Percentiles rank a stretch among this genome's conserved stretches.
phyloP scores from a whole-genome alignment of 176 grass and related monocot species.

The Elymus sibiricus region DNA sequence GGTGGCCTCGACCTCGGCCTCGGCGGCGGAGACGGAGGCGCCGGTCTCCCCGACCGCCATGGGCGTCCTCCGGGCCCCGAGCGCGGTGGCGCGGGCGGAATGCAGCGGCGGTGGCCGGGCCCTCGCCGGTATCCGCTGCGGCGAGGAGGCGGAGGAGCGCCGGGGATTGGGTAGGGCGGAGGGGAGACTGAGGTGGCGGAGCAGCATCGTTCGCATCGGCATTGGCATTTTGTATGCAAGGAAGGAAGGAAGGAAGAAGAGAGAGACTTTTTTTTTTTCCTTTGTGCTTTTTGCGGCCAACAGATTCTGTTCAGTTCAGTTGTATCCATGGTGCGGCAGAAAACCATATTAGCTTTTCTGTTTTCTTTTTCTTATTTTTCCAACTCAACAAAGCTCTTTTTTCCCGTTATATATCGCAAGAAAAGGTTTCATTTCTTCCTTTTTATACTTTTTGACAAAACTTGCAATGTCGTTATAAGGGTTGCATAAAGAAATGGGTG shows the following conservation, averaged over 20 bases:
- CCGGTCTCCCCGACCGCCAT: conserved; percentile 19
- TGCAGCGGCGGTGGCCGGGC: background rate
- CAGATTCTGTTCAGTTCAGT: background rate
- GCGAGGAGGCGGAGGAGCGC: background rate
- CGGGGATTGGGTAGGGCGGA: background rate
- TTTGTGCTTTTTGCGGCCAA: background rate
- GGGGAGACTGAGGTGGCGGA: background rate
- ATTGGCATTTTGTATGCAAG: background rate
- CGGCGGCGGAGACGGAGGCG: background rate
- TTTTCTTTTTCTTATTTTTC: background rate
- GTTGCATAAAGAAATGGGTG: too few species aligned
- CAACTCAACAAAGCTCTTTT: background rate
- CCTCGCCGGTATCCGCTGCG: background rate
- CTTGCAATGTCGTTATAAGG: too few species aligned
- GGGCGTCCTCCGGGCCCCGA: background rate
- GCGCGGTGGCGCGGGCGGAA: background rate
- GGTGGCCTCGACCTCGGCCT: background rate
- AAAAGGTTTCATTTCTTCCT: too few species aligned
- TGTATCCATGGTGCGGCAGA: background rate
- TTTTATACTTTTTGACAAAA: too few species aligned
- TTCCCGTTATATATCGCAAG: background rate
- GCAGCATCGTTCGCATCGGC: conserved; percentile 29
- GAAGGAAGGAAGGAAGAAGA: background rate
- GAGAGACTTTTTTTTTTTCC: background rate
- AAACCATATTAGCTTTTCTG: background rate